Conservation (phyloP, 1,284 basidiomycete species). For the Rhodotorula mucilaginosa region DNA sequence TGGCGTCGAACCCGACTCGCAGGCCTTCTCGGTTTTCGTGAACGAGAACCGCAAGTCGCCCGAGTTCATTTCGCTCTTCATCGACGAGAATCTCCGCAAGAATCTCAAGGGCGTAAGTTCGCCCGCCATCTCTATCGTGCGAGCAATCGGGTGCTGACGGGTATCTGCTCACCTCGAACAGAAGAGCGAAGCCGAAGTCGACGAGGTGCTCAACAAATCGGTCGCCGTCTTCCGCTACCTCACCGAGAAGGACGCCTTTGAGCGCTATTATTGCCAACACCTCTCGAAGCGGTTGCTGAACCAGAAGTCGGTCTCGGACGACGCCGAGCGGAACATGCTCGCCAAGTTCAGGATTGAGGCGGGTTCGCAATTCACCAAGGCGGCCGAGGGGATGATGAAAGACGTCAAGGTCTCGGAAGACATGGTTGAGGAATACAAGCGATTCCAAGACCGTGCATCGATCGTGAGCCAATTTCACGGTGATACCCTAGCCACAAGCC, state of each 20-base stretch:
- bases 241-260: conserved; percentile 94
- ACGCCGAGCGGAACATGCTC: conserved; percentile 96
- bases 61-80: conserved; percentile 94
- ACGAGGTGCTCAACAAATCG: conserved; percentile 84
- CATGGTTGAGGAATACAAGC: conserved; percentile 71
- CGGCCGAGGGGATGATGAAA: conserved; percentile 98
- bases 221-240: conserved; percentile 94
- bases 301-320: conserved; percentile 86
- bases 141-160: conserved; percentile 9
- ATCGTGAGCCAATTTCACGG: not conserved
- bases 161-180: conserved; percentile 46
- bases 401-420: conserved; percentile 92
- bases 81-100: conserved; percentile 94
- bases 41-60: conserved; percentile 84
- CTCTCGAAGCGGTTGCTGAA: conserved; percentile 87
- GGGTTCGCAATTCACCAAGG: conserved; percentile 95
- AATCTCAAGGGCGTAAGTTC: conserved; percentile 82
- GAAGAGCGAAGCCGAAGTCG: conserved; percentile 94
- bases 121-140: not conserved
- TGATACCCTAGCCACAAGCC: not conserved
- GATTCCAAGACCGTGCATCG: conserved; percentile 38
- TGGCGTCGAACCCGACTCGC: not conserved
- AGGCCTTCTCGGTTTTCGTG: conserved; percentile 93
- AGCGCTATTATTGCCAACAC: conserved; percentile 96
- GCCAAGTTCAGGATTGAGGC: conserved; percentile 97